Percentiles rank a stretch among this genome's conserved stretches.
These are phyloP conservation scores for Parietaria judaica DNA, from an alignment of 306 rosid genomes.

Conservation along the genomic window DNA sequence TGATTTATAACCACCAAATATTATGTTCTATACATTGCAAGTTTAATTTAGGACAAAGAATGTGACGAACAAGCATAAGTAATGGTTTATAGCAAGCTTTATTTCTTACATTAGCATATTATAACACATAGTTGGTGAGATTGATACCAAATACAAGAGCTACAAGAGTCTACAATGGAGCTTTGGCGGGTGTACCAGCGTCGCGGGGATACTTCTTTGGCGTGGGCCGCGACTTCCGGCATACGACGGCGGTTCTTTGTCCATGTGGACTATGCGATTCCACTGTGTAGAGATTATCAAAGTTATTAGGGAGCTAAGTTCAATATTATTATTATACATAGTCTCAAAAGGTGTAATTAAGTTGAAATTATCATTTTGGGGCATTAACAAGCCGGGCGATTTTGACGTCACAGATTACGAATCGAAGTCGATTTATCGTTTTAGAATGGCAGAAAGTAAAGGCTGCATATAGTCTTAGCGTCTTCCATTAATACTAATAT, in stretches of 20 bases:
- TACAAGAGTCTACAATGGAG: slow-evolving; percentile 43
- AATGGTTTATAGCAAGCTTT: background rate
- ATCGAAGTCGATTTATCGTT: background rate
- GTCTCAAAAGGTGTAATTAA: background rate
- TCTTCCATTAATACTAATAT: background rate
- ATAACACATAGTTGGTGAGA: slow-evolving; percentile 6
- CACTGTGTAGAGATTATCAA: slow-evolving; percentile 32
- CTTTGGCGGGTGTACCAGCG: slow-evolving; percentile 80
- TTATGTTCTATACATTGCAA: too few species aligned
- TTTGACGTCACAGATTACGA: too few species aligned
- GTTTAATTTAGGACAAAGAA: background rate
- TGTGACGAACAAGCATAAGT: background rate
- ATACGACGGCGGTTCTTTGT: slow-evolving; percentile 74
- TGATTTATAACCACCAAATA: too few species aligned
- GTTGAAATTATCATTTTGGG: background rate
- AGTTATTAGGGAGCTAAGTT: background rate
- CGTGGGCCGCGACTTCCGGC: slow-evolving; percentile 52
- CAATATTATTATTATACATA: too few species aligned
- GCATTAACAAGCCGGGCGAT: background rate
- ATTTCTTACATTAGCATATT: background rate
- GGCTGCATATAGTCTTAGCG: slow-evolving; percentile 3
- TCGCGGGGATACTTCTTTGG: slow-evolving; percentile 70
- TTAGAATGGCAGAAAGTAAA: background rate
- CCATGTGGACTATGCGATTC: slow-evolving; percentile 77
- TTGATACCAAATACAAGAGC: slow-evolving; percentile 2